phyloP scores from a whole-genome alignment of 768 basidiomycete species.

The Goffeauzyma gilvescens region DNA sequence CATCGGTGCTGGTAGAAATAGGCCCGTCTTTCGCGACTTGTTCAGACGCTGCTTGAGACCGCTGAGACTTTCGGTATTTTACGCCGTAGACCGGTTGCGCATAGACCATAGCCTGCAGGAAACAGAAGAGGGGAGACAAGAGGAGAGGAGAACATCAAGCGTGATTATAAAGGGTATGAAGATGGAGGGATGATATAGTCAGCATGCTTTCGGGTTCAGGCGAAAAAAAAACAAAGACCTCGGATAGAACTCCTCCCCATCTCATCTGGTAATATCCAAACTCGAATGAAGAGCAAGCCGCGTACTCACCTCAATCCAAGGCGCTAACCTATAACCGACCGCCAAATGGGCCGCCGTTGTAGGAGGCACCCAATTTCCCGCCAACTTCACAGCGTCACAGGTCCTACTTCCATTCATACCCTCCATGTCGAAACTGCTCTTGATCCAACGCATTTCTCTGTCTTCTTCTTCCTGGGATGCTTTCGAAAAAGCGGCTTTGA shows the following conservation, averaged over 20 bases:
- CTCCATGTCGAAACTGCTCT: slow-evolving; percentile 51
- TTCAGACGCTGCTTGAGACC: slow-evolving; percentile 29
- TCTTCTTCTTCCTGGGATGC: slow-evolving; percentile 60
- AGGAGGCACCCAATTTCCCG: slow-evolving; percentile 68
- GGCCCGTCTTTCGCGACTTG: no score
- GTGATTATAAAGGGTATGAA: no score
- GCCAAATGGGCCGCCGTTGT: slow-evolving; percentile 45
- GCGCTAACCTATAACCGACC: slow-evolving; percentile 45
- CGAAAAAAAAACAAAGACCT: no score
- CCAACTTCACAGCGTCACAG: slow-evolving; percentile 53
- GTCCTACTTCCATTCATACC: slow-evolving; percentile 55
- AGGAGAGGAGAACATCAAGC: no score
- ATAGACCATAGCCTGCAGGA: slow-evolving; percentile 48
- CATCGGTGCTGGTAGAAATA: no score
- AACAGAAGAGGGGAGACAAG: no score
- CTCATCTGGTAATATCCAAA: no score
- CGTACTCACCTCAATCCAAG: slow-evolving; percentile 29
- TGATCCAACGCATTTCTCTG: slow-evolving; percentile 61
- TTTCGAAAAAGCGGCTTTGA: slow-evolving; percentile 75
- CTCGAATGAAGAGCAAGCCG: no score
- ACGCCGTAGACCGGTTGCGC: slow-evolving; percentile 59
- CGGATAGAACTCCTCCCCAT: no score
- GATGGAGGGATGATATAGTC: no score
- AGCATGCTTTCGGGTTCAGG: no score
- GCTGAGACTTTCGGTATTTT: slow-evolving; percentile 53